Base-by-base conservation (phyloP, 768 basidiomycete genomes). In the Suillus cothurnatus region DNA sequence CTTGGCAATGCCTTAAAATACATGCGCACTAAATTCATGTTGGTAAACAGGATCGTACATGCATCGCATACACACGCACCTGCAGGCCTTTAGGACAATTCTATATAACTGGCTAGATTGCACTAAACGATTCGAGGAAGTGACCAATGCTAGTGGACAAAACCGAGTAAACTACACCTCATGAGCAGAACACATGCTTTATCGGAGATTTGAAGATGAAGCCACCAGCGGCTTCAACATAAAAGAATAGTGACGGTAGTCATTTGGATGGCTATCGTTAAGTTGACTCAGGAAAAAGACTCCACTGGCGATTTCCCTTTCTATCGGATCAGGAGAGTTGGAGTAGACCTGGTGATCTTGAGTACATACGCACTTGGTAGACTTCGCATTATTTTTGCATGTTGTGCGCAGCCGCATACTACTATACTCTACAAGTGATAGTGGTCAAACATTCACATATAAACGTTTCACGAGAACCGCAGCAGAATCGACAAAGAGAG, bases 1-100 rank as follows among this genome's bases (percentile, higher is more conserved):
- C 7, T 32, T 75, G 64, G 49, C 47, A 21, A 41, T 59, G 45
- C 19, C 4, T 49, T 45, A 8, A n/a, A 45, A 19, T 3, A 21
- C 11, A n/a, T 45, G 11, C 9, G 9, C 43, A 21, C 21, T 9
- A 45, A 21, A 45, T n/a, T 4, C 1, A n/a, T 45, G 11, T 21
- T 11, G 9, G 8, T 45, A n/a, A 21, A 45, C 21, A 45, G 21
- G 43, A n/a, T 45, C 9, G 43, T 3, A 45, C 21, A 21, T 45
- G 21, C 8, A n/a, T 45, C 9, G 9, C 21, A 45, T 45, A 45
- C 43, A n/a, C n/a, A 11, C 21, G n/a, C 43, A 11, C 1, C 43
- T n/a, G 9, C 43, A 11, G 4, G 21, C 21, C 21, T 45, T 45
- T 11, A 9, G 9, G 43, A 45, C 43, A n/a, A 21, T 45, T n/a